A percentile compares a stretch with the other conserved stretches of the same genome.
These are phyloP conservation scores for Phytophthora constricta DNA, from an alignment of 352 stramenopile genomes.

Conservation along the genomic window DNA sequence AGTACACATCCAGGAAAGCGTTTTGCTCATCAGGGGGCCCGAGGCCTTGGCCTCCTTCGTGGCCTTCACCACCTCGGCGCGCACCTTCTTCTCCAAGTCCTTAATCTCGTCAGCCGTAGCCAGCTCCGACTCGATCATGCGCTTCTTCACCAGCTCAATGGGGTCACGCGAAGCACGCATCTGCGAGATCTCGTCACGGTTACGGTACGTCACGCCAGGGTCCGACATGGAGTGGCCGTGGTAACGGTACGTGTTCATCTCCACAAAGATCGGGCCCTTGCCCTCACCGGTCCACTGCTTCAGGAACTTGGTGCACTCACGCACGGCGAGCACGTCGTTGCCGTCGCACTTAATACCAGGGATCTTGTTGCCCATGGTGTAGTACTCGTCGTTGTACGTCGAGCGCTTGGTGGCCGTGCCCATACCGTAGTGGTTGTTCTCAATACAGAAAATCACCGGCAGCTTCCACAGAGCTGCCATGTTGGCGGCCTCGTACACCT, in stretches of 20 bases:
- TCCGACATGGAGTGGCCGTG: slow-evolving; percentile 99
- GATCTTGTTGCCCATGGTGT: slow-evolving; percentile 99
- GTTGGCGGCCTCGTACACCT: slow-evolving; percentile 98
- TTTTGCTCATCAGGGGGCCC: slow-evolving; percentile 52
- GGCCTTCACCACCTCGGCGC: slow-evolving; percentile 97
- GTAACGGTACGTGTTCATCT: slow-evolving; percentile 99
- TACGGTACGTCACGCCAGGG: slow-evolving; percentile 99
- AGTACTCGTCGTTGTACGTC: slow-evolving; percentile 98
- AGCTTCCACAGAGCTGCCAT: slow-evolving; percentile 99
- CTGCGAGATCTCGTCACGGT: slow-evolving; percentile 99
- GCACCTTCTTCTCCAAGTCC: slow-evolving; percentile 98
- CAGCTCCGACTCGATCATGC: slow-evolving; percentile 94
- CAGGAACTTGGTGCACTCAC: slow-evolving; percentile 96
- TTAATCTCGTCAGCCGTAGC: slow-evolving; percentile 98
- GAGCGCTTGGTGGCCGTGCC: slow-evolving; percentile 98
- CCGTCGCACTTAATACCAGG: slow-evolving; percentile 99
- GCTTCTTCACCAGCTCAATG: slow-evolving; percentile 99
- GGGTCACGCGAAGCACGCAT: slow-evolving; percentile 98
- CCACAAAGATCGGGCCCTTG: slow-evolving; percentile 99
- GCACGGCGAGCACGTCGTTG: slow-evolving; percentile 98
- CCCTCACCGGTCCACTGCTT: slow-evolving; percentile 96
- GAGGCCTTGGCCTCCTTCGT: slow-evolving; percentile 93
- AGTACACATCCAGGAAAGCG: slow-evolving; percentile 91
- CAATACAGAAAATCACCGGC: slow-evolving; percentile 99
- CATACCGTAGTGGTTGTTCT: slow-evolving; percentile 99